Conservation (phyloP, 2,329 filamentous ascomycete species). For the Alternaria ethzedia region DNA sequence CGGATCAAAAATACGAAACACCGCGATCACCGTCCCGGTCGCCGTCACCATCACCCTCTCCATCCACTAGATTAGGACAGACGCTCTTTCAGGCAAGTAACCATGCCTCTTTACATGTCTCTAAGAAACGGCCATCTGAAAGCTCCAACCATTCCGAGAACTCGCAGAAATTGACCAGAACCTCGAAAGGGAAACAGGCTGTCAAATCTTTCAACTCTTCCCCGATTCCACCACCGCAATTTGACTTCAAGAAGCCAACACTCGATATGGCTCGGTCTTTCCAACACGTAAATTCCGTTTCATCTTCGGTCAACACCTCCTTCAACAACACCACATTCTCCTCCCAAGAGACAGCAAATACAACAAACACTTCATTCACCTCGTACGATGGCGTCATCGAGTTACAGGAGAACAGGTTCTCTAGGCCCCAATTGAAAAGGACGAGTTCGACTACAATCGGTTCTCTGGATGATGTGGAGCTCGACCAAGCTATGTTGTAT, state of each 20-base stretch:
- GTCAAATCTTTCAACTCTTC: background rate
- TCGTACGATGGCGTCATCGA: slow-evolving; percentile 10
- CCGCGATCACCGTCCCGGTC: slow-evolving; percentile 27
- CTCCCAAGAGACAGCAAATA: slow-evolving; percentile 29
- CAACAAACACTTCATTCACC: slow-evolving; percentile 35
- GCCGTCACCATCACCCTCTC: slow-evolving; percentile 31
- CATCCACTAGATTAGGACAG: slow-evolving; percentile 25
- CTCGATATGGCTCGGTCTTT: slow-evolving; percentile 29
- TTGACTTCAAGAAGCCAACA: slow-evolving; percentile 29
- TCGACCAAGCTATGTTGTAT: slow-evolving; percentile 10
- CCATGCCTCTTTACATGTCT: slow-evolving; percentile 18
- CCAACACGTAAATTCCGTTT: slow-evolving; percentile 10
- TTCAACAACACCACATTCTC: slow-evolving; percentile 31
- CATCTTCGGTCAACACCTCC: slow-evolving; percentile 29
- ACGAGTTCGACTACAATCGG: slow-evolving; percentile 29
- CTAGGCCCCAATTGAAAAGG: slow-evolving; percentile 12
- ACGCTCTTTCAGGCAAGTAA: slow-evolving; percentile 36
- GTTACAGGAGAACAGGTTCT: background rate
- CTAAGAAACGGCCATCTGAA: slow-evolving; percentile 32
- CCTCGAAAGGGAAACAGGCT: slow-evolving; percentile 32
- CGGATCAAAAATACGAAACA: slow-evolving; percentile 11
- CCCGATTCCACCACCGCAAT: slow-evolving; percentile 5
- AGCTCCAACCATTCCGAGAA: slow-evolving; percentile 21
- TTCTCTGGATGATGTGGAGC: slow-evolving; percentile 26
- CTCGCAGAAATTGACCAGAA: slow-evolving; percentile 39